Evolutionary conservation across 2,329 filamentous ascomycete species (phyloP), one percentile per base, ranked within the genome.

Genomic region (Pseudocercospora pini-densiflorae): DNA sequence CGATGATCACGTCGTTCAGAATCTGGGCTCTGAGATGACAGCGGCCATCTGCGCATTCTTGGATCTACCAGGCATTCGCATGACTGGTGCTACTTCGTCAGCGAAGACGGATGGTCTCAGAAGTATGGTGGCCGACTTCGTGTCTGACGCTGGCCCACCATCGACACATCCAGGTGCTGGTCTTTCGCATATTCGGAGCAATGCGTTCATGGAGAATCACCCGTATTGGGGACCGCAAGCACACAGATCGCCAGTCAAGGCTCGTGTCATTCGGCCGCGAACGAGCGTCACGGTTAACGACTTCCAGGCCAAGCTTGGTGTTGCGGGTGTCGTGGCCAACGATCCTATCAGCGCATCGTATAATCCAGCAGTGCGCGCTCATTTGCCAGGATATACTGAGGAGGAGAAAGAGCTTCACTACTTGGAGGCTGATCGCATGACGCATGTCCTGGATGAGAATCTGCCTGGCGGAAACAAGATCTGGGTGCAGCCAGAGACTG

Each of bases 101-200:
- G 64, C 61, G 29, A 57, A 61, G 8, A 64, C 65, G 2, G 9
- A n/a, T 16, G 58, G 58, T 21, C 51, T 68, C 36, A 61, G 63
- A 24, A 60, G 72, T 76, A 33, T 76, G 76, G 29, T 70, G 9
- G 62, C 61, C 9, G 55, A 60, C 40, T 43, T 72, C 19, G 65
- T 54, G 10, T 62, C 62, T n/a, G 58, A 60, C 19, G 27, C n/a
- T 29, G 85, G 84, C 2, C 86, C 86, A 21, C 86, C 87, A 1
- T 84, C 84, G 65, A 90, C 89, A 7, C 89, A 91, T 76, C 88
- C 89, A 2, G 88, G 86, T 3, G 88, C 86, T 4, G 89, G 89
- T 68, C 80, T 91, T 5, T 85, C 86, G 14, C 90, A 91, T 74
- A 79, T 86, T 2, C 84, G 86, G 58, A 86, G 85, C 12, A 81